A percentile compares a stretch with the other conserved stretches of the same genome.
phyloP scores from a whole-genome alignment of 179 eudicot species.

The Spinacia oleracea region DNA sequence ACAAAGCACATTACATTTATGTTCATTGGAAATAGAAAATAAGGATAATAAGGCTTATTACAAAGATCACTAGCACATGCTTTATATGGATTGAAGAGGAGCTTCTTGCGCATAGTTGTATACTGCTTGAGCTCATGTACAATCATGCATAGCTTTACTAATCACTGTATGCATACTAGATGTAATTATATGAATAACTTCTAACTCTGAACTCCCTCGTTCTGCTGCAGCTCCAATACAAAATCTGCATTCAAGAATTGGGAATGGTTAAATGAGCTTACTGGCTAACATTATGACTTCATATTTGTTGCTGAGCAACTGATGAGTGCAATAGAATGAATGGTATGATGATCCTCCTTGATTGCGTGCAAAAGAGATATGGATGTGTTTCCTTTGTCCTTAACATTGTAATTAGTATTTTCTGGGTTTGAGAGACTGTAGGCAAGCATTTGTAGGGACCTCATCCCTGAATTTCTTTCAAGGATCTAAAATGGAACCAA shows the following conservation, averaged over 20 bases:
- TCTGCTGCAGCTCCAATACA: conserved; percentile 57
- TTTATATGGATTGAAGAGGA: conserved; percentile 2
- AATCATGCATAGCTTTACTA: conserved; percentile 1
- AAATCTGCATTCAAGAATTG: conserved; percentile 42
- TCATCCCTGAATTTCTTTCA: not conserved
- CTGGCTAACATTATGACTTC: not conserved
- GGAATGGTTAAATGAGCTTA: conserved; percentile 21
- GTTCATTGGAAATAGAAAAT: not conserved
- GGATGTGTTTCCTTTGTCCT: not conserved
- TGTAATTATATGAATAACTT: not conserved
- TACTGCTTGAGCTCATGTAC: conserved; percentile 15
- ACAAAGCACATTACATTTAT: not conserved
- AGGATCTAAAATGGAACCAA: not conserved
- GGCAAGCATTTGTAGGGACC: not conserved
- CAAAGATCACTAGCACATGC: conserved; percentile 16
- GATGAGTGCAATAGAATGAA: conserved; percentile 12
- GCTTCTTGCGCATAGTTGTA: not conserved
- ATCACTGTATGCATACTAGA: conserved; percentile 6
- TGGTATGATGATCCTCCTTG: conserved; percentile 17
- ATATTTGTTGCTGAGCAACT: conserved; percentile 15
- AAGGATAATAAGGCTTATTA: not conserved
- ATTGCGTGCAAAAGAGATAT: not conserved
- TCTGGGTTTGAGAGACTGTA: not conserved
- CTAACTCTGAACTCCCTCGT: conserved; percentile 11
- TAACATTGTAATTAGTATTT: not conserved